phyloP scores from a whole-genome alignment of 2,329 filamentous ascomycete genomes.

The Helicocarpus griseus region DNA sequence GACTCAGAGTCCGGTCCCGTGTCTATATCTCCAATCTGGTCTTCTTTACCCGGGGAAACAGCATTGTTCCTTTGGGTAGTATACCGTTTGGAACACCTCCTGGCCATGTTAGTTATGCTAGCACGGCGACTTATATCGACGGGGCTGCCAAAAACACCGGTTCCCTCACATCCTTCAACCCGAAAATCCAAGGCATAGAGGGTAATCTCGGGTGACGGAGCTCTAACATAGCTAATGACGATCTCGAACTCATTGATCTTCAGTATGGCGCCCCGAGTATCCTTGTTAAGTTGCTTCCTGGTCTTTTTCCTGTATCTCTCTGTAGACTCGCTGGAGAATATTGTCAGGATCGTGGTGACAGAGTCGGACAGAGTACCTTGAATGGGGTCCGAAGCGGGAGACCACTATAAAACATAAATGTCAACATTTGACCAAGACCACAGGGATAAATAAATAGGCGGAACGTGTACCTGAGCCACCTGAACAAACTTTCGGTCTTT shows the following conservation, averaged over 20 bases:
- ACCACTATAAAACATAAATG: constrained; percentile 17
- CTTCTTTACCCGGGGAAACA: neutral
- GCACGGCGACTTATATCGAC: constrained; percentile 10
- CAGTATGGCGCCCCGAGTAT: constrained; percentile 20
- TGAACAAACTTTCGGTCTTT: constrained; percentile 14
- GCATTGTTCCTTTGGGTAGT: neutral
- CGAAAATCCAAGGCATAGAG: constrained; percentile 18
- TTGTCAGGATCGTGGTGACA: constrained; percentile 24
- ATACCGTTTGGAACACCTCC: neutral
- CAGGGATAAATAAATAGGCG: neutral
- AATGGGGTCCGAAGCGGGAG: constrained; percentile 10
- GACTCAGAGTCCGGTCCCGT: neutral
- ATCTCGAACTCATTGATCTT: constrained; percentile 27
- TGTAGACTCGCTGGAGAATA: constrained; percentile 20
- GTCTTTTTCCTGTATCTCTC: constrained; percentile 14
- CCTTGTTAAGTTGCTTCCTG: constrained; percentile 13
- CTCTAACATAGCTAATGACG: constrained; percentile 18
- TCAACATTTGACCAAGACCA: neutral
- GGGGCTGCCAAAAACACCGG: constrained; percentile 18
- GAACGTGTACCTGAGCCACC: constrained; percentile 21
- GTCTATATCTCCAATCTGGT: neutral
- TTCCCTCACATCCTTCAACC: constrained; percentile 19
- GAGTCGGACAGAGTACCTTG: constrained; percentile 26
- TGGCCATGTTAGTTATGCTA: constrained; percentile 3
- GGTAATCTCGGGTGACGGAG: constrained; percentile 10